Percentiles rank a stretch among this genome's conserved stretches.
Evolutionary conservation across 164 flowering plant genomes (phyloP).

Genomic region (Magnolia kwangsiensis): DNA sequence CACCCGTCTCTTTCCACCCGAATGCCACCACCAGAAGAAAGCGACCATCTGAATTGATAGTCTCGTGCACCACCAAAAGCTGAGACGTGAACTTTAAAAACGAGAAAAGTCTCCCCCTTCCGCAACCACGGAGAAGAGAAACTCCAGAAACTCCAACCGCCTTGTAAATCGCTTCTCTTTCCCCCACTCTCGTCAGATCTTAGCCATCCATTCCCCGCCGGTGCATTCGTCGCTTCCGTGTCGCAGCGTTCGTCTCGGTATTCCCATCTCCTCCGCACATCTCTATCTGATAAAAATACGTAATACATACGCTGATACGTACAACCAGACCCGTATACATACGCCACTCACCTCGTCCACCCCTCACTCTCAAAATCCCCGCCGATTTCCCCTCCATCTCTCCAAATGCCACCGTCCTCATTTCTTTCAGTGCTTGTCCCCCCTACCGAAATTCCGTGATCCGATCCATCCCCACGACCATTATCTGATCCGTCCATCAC

Average conservation of each 20-base stretch:
- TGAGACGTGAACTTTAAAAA: not conserved
- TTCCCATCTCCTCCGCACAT: not conserved
- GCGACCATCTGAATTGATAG: not conserved
- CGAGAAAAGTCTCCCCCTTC: no score
- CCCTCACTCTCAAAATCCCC: not conserved
- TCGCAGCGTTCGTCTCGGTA: not conserved
- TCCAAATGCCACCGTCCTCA: not conserved
- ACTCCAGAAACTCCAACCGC: not conserved
- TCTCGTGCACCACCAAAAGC: not conserved
- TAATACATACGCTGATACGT: not conserved
- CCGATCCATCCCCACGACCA: not conserved
- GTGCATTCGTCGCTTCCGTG: not conserved
- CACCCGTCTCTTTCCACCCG: not conserved
- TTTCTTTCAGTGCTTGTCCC: not conserved
- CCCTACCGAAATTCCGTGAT: not conserved
- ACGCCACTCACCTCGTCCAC: not conserved
- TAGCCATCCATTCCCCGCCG: not conserved
- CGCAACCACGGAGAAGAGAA: not conserved
- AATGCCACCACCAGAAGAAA: not conserved
- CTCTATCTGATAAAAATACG: not conserved
- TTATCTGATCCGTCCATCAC: not conserved
- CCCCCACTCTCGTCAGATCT: not conserved
- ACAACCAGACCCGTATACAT: not conserved
- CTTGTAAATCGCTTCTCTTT: not conserved
- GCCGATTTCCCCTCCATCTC: constrained; percentile 4